Base-by-base conservation (phyloP, 192 early-diverging fungal species). In the Neocallimastix lanati region DNA sequence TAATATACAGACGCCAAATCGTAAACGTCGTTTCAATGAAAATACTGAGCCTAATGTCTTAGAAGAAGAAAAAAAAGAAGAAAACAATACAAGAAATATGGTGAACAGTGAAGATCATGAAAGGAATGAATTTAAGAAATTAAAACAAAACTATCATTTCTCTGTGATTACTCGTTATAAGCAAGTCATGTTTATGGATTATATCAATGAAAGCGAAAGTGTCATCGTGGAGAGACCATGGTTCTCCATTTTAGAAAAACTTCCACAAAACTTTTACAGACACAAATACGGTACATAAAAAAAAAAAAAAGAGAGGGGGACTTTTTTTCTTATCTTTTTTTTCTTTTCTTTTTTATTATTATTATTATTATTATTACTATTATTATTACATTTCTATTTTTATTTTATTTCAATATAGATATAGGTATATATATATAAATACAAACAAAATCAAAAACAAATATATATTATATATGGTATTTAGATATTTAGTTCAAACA, bases 211-310 rank as follows among this genome's bases (percentile, higher is more conserved):
- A 27, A 86, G 90, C 82, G 91, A 93, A 67, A 86, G 97, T 86
- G 90, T 96, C 0, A 92, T 94, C 28, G 91, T 97, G 16, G 97
- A 99, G 86, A 86, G 95, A 81, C 94, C 96, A 12, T 91, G 93
- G 84, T 86, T 93, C 79, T 89, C 90, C 40, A 92, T 98, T 33
- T 81, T 94, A 76, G 89, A 90, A 80, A 89, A 87, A 14, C 81
- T 99, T 78, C 94, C 94, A 35, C 87, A 90, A 27, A 93, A 91
- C 13, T 97, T 90, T 86, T 92, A 93, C 83, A 92, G 91, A 82
- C 88, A 94, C 82, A 90, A 91, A 84, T 98, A 92, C 84, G 95
- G 94, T 79, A 89, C 89, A 76, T 93, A 93, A 80, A 6, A 18
- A 14, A 18, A 12, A 35, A 35, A 35, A 35, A 7, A 35, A 35